Evolutionary conservation across 176 grass and related monocot genomes (phyloP), one percentile per base, ranked within the genome.

Genomic region (Aegilops speltoides): DNA sequence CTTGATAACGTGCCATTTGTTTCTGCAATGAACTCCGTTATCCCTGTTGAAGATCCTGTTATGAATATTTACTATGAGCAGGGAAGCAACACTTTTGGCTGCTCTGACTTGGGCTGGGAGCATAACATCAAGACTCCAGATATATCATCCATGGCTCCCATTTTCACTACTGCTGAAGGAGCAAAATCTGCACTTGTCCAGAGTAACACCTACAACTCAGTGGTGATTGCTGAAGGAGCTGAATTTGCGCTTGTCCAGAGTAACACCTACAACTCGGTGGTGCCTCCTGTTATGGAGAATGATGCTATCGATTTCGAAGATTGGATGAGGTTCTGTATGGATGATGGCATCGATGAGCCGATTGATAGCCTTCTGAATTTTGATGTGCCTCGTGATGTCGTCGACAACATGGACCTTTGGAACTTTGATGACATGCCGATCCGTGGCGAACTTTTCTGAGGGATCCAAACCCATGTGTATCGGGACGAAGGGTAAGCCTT

Each of bases 361-460:
- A 52, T 16, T 52, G 23, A 95, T 28, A 87, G 59, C 86, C 62
- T 98, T 84, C 73, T 92, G 29, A 89, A 66, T 71, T 46, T 56
- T 74, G 88, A 92, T 72, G 83, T 71, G 59, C 67, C 80, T 52
- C 80, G 90, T 31, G 93, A 95, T 84, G 81, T 45, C 36, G 56
- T 73, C 25, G 73, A 63, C 72, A 79, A 63, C 59, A 88, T 94
- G 88, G 90, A 91, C 74, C 86, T 98, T n/a, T 98, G 93, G 93
- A 94, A 91, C 86, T 98, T 98, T 14, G 86, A 89, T 84, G 91
- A 92, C 82, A 82, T 98, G 69, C 81, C 80, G 67, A 74, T 87
- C 0, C 6, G 34, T 16, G 43, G 45, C 0, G 75, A 87, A 60
- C 76, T 91, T 41, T 91, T 87, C 37, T 38, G 8, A 38, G 37